phyloP scores from a whole-genome alignment of 768 basidiomycete genomes.

The Lyophyllum atratum region DNA sequence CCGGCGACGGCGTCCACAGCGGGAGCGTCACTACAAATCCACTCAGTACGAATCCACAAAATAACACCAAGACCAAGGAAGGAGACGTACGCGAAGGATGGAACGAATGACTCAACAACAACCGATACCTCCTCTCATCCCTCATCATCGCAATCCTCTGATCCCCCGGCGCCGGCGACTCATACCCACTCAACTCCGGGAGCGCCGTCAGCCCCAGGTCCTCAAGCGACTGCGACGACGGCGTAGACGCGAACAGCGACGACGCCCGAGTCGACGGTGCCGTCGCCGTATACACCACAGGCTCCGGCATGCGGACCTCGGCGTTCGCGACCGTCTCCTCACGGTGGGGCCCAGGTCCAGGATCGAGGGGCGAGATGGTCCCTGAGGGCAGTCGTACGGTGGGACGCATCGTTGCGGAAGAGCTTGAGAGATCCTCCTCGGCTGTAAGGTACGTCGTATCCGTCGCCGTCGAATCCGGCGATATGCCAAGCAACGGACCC shows the following conservation, averaged over 20 bases:
- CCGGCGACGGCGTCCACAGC: constrained; percentile 67
- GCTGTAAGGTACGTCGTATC: constrained; percentile 23
- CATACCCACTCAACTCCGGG: constrained; percentile 31
- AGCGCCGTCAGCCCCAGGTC: constrained; percentile 1
- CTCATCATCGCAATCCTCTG: constrained; percentile 40
- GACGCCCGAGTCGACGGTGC: constrained; percentile 28
- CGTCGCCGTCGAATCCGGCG: constrained; percentile 14
- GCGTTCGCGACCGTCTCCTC: constrained; percentile 37
- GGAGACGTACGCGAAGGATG: constrained; percentile 59
- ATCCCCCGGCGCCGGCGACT: constrained; percentile 40
- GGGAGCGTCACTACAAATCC: constrained; percentile 55
- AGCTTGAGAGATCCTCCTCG: constrained; percentile 12
- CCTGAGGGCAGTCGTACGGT: neutral
- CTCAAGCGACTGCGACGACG: constrained; percentile 24
- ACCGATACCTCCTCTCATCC: constrained; percentile 70
- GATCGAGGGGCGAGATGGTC: constrained; percentile 4
- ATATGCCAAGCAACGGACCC: constrained; percentile 1
- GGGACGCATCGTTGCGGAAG: neutral
- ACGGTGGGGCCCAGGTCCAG: constrained; percentile 19
- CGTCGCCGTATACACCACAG: constrained; percentile 39
- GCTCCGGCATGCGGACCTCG: constrained; percentile 36
- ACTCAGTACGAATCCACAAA: neutral
- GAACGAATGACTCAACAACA: constrained; percentile 66
- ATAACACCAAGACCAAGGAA: neutral
- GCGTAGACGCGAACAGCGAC: constrained; percentile 30